These are phyloP conservation scores for Pythium oligandrum DNA, from an alignment of 352 stramenopile genomes.

Conservation along the genomic window DNA sequence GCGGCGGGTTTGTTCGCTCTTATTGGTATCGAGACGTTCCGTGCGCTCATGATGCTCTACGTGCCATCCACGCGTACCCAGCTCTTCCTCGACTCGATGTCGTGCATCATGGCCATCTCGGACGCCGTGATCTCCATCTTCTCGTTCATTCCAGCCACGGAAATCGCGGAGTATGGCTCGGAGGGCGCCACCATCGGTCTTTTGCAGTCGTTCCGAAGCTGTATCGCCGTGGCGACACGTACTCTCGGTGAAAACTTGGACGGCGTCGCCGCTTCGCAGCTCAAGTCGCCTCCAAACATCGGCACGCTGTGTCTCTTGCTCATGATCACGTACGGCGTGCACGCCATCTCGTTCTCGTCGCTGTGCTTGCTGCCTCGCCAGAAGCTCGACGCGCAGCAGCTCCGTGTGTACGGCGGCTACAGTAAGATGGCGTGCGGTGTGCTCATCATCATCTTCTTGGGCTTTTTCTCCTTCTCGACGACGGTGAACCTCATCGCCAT, in stretches of 20 bases:
- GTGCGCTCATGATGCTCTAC: slow-evolving; percentile 57
- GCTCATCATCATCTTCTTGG: slow-evolving; percentile 19
- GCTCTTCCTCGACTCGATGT: slow-evolving; percentile 45
- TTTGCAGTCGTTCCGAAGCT: slow-evolving; percentile 54
- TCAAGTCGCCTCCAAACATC: slow-evolving; percentile 5
- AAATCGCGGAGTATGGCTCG: slow-evolving; percentile 68
- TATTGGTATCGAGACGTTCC: slow-evolving; percentile 43
- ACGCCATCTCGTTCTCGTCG: slow-evolving; percentile 45
- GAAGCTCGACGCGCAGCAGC: slow-evolving; percentile 28
- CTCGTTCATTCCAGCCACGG: slow-evolving; percentile 51
- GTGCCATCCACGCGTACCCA: slow-evolving; percentile 26
- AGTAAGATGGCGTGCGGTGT: slow-evolving; percentile 20
- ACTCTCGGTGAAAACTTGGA: slow-evolving; percentile 48
- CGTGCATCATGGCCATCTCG: slow-evolving; percentile 45
- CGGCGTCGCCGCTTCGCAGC: slow-evolving; percentile 14
- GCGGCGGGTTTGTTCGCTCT: slow-evolving; percentile 30
- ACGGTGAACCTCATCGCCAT: slow-evolving; percentile 23
- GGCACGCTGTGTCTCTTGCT: slow-evolving; percentile 30
- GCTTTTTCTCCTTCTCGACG: slow-evolving; percentile 22
- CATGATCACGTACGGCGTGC: slow-evolving; percentile 52
- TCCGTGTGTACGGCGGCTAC: slow-evolving; percentile 25
- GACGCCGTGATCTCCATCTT: slow-evolving; percentile 71
- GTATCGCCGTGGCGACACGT: slow-evolving; percentile 44
- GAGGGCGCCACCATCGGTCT: slow-evolving; percentile 66
- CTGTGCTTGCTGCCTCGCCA: slow-evolving; percentile 36